Evolutionary conservation across 768 basidiomycete genomes (phyloP), one percentile per base, ranked within the genome.

Genomic region (Hericium erinaceus): DNA sequence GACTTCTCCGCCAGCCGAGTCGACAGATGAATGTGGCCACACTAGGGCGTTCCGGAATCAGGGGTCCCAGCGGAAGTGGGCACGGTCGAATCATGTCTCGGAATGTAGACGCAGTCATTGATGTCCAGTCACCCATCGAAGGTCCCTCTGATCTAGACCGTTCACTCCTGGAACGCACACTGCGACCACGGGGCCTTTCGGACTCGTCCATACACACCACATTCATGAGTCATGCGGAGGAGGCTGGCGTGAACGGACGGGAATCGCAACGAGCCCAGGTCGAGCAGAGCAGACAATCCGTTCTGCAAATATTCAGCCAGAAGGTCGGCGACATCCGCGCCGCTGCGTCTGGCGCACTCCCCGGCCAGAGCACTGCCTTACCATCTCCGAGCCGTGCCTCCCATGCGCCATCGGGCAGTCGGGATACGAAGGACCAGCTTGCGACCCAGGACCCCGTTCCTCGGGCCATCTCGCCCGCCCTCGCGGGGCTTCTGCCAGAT

Each of bases 201-300:
- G 95, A 98, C 68, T 95, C 93, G 0, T 95, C 92, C 2, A 93
- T 98, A 59, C 89, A 85, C 60, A 87, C 91, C 4, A 91, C 91
- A 0, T 95, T 89, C 71, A 73, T 83, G 59, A 76, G 72, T 56
- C 80, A 87, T 51, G 74, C 69, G 4, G 75, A 75, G n/a, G 71
- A 74, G 33, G 22, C 56, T 15, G 61, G 24, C 2, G 52, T 40
- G 16, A 13, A 44, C 1, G 26, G 39, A 8, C 48, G 55, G 5
- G n/a, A 40, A 1, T 15, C 49, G 38, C 56, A 48, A 11, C 37
- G 33, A 10, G 22, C 57, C 10, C 38, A 54, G 6, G 55, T 59
- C 20, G 60, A 54, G 22, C 57, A 59, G 6, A 61, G 70, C 54
- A 61, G 65, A 40, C 60, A 66, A 54, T 67, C 69, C 5, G 69